phyloP scores from a whole-genome alignment of 495 filamentous ascomycete species.

The Penicillium herquei region DNA sequence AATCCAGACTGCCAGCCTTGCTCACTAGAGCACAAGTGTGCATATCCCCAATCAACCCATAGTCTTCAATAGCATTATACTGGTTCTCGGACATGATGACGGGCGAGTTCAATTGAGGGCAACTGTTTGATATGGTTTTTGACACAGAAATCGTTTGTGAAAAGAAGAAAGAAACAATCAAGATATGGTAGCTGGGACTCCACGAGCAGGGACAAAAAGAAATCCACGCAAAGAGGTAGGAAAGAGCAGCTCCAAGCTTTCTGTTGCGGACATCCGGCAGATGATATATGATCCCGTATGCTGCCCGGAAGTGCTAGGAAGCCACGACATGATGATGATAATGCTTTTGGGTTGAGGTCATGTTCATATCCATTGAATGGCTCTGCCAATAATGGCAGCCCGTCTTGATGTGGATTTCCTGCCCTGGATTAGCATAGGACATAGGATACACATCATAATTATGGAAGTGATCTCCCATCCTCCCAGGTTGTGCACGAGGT shows the following conservation, averaged over 20 bases:
- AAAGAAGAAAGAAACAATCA: too few species aligned
- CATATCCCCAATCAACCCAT: constrained; percentile 77
- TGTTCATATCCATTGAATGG: constrained; percentile 10
- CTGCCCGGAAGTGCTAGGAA: constrained; percentile 11
- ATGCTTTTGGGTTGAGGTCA: constrained; percentile 25
- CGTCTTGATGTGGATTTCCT: too few species aligned
- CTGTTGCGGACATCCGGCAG: neutral
- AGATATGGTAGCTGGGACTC: neutral
- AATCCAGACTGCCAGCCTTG: constrained; percentile 69
- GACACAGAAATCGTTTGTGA: too few species aligned
- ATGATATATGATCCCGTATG: constrained; percentile 16
- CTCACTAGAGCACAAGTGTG: constrained; percentile 70
- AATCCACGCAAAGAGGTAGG: neutral
- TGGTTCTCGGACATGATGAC: constrained; percentile 24
- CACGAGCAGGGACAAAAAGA: neutral
- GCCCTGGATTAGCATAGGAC: neutral
- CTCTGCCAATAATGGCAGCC: constrained; percentile 2
- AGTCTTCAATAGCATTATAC: constrained; percentile 70
- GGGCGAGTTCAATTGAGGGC: neutral
- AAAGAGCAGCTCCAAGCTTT: neutral
- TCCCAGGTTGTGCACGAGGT: neutral
- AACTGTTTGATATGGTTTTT: too few species aligned
- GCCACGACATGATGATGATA: constrained; percentile 32
- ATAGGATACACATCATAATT: constrained; percentile 10
- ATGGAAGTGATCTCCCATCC: constrained; percentile 3